Evolutionary conservation across 1,139 yeast genomes (phyloP).

Genomic region (Hanseniaspora sp.): DNA sequence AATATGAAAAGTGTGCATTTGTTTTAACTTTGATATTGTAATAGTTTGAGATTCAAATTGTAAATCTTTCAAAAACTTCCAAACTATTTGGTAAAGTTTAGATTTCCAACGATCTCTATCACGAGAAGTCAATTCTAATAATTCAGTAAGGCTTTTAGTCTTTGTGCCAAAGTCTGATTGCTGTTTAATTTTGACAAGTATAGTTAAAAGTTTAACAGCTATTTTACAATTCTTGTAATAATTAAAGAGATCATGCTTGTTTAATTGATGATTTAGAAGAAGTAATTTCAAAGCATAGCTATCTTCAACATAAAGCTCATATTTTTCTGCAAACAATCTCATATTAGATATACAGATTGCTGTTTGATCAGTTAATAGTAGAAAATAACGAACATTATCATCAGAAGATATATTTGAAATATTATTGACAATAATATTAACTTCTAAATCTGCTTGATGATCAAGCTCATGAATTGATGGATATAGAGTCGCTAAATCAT

Average conservation of each 20-base stretch:
- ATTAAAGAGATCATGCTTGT: slow-evolving; percentile 2
- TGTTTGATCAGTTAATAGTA: slow-evolving; percentile 12
- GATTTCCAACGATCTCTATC: slow-evolving; percentile 12
- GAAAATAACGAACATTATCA: slow-evolving; percentile 1
- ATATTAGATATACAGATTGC: slow-evolving; percentile 15
- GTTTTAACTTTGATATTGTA: slow-evolving; percentile 9
- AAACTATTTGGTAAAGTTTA: slow-evolving; percentile 3
- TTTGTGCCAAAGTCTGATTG: slow-evolving; percentile 3
- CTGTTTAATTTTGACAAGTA: slow-evolving; percentile 1
- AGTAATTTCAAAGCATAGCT: slow-evolving; percentile 1
- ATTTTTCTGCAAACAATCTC: slow-evolving; percentile 7
- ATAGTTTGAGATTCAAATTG: slow-evolving; percentile 14
- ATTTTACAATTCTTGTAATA: slow-evolving; percentile 14
- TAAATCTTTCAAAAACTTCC: slow-evolving; percentile 7
- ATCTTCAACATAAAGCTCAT: background rate
- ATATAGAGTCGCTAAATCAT: background rate
- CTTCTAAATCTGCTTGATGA: slow-evolving; percentile 4
- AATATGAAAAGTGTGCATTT: slow-evolving; percentile 7
- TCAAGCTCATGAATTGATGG: slow-evolving; percentile 14
- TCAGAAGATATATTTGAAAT: background rate
- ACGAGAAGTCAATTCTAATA: background rate
- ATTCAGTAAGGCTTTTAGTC: background rate
- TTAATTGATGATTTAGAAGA: background rate
- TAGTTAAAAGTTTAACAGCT: slow-evolving; percentile 9
- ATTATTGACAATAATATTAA: background rate